Evolutionary conservation across 2,329 filamentous ascomycete species (phyloP).

Genomic region (Pseudogymnoascus sp.): DNA sequence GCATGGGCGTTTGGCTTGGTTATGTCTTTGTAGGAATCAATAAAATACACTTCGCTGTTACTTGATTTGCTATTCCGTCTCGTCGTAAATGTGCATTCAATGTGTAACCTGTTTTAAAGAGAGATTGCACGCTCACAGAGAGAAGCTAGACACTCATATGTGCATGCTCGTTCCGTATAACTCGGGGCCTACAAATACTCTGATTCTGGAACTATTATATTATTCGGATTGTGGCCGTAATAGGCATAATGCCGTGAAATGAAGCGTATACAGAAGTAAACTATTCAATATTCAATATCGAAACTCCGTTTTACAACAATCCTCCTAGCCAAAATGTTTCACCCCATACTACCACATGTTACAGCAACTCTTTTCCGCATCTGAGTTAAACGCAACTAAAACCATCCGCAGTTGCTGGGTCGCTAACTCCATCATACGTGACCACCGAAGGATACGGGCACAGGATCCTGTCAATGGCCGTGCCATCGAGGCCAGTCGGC

Average conservation of each 20-base stretch:
- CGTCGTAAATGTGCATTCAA: not conserved
- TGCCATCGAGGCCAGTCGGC: not conserved
- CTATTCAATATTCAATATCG: not conserved
- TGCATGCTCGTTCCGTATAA: not conserved
- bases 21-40: conserved; percentile 7
- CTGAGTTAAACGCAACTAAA: not conserved
- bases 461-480: not conserved
- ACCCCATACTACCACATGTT: not conserved
- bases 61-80: not conserved
- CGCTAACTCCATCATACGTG: conserved; percentile 7
- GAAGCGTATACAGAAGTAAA: not conserved
- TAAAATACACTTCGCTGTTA: conserved; percentile 10
- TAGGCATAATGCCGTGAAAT: not conserved
- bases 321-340: not conserved
- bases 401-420: not conserved
- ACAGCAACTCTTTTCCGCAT: not conserved
- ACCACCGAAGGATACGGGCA: conserved; percentile 12
- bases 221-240: not conserved
- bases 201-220: not conserved
- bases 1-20: conserved; percentile 11
- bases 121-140: not conserved
- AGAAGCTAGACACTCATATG: not conserved
- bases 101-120: not conserved
- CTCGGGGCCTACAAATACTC: not conserved
- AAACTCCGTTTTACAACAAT: not conserved